Base-by-base conservation (phyloP, 2,329 filamentous ascomycete genomes). In the Microascus cirrosus region DNA sequence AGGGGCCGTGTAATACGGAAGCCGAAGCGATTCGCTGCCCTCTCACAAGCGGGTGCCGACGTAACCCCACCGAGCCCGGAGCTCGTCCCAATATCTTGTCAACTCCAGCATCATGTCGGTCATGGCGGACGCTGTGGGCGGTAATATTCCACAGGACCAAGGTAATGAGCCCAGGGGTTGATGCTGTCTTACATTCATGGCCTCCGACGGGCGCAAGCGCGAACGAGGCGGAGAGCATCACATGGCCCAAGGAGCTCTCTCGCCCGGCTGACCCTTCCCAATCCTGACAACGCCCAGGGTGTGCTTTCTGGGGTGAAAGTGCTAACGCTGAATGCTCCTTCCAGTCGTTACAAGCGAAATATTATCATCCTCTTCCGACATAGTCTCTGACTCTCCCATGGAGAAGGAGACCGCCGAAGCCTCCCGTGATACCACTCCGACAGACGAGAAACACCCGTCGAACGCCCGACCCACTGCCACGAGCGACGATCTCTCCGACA, bases 341-440 rank as follows among this genome's bases (percentile, higher is more conserved):
- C 45, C 22, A 50, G 45, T 22, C 12, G 22, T 13, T 22, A 7
- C 55, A 2, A 42, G 45, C 25, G 55, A 53, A 36, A 35, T 52
- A 28, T 57, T 34, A 25, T 57, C 55, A 20, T 34, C 48, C n/a
- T 53, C 55, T 6, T 57, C 55, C 32, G 55, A 57, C 48, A 28
- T 52, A 8, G 18, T 39, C 11, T 20, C 55, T 48, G n/a, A 28
- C 5, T 57, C n/a, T 34, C 50, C 55, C 28, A 52, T 57, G 48
- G 55, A 53, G 32, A 35, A 36, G 22, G 25, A 53, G 28, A 39
- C 34, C 28, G 50, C 48, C 28, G 45, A 57, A 34, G 22, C 55
- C 20, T 32, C 54, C 24, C 12, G 25, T 28, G 55, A 56, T 24
- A 42, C 55, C 39, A 34, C 45, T 42, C 24, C 34, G n/a, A 25